Conservation (phyloP, 2,329 filamentous ascomycete species). For the Trichophaea hybrida region DNA sequence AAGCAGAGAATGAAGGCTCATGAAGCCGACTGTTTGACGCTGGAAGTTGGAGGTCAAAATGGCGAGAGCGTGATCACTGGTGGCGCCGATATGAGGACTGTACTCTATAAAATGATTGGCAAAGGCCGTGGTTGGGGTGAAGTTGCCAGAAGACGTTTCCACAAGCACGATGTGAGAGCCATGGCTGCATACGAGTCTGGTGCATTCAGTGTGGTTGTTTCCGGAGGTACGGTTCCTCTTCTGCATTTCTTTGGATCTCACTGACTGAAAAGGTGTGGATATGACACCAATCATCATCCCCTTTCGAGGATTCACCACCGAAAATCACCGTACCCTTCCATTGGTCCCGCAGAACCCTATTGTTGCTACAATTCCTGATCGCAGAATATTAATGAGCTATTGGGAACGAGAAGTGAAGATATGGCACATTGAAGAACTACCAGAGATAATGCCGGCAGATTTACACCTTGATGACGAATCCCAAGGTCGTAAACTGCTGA, state of each 20-base stretch:
- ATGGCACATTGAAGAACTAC: constrained; percentile 50
- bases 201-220: constrained; percentile 72
- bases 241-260: not conserved
- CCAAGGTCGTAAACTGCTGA: constrained; percentile 45
- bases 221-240: constrained; percentile 54
- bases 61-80: constrained; percentile 74
- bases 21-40: constrained; percentile 74
- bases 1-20: constrained; percentile 75
- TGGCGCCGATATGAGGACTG: constrained; percentile 79
- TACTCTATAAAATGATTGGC: constrained; percentile 57
- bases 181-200: constrained; percentile 80
- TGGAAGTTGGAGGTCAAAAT: constrained; percentile 62
- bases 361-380: constrained; percentile 48
- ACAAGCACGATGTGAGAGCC: constrained; percentile 87
- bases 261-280: constrained; percentile 54
- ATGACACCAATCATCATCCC: constrained; percentile 70
- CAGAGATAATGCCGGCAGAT: constrained; percentile 32
- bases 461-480: constrained; percentile 35
- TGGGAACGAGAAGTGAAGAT: constrained; percentile 80
- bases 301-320: constrained; percentile 58
- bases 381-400: constrained; percentile 72
- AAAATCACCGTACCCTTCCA: constrained; percentile 70
- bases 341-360: constrained; percentile 66
- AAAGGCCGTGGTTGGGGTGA: constrained; percentile 61
- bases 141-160: constrained; percentile 71